phyloP scores from a whole-genome alignment of 331 rosid species.

The Rhamnella rubrinervis region DNA sequence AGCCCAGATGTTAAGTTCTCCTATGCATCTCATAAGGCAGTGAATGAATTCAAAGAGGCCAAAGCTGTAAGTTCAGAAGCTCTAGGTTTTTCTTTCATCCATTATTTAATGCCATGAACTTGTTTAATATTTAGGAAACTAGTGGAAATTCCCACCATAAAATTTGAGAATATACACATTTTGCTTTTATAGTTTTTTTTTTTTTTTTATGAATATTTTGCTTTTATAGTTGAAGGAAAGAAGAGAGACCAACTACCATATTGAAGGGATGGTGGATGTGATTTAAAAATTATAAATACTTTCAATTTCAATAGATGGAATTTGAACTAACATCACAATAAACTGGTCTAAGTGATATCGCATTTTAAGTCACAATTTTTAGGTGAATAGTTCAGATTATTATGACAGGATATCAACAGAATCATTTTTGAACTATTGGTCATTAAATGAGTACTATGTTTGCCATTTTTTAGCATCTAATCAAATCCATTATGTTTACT shows the following conservation, averaged over 20 bases:
- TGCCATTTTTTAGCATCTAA: not conserved
- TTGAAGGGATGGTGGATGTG: too few species aligned
- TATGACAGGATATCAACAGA: not conserved
- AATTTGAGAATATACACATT: too few species aligned
- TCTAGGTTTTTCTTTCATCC: not conserved
- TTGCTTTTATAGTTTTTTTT: too few species aligned
- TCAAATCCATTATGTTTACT: not conserved
- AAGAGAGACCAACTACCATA: too few species aligned
- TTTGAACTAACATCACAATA: too few species aligned
- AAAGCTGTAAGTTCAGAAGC: conserved; percentile 57
- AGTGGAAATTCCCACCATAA: too few species aligned
- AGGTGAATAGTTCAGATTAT: not conserved
- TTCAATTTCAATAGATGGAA: too few species aligned
- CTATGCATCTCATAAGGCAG: conserved; percentile 86
- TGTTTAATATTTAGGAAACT: not conserved
- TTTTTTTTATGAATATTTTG: too few species aligned
- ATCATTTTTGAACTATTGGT: not conserved
- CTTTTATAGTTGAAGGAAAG: too few species aligned
- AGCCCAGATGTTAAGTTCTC: conserved; percentile 73
- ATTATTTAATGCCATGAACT: not conserved
- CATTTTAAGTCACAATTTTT: not conserved
- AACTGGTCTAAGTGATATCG: too few species aligned
- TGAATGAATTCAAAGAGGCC: conserved; percentile 78
- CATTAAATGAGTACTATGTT: not conserved
- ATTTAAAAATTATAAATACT: too few species aligned